phyloP scores from a whole-genome alignment of 2,329 filamentous ascomycete genomes.

The Pyrenophora seminiperda region DNA sequence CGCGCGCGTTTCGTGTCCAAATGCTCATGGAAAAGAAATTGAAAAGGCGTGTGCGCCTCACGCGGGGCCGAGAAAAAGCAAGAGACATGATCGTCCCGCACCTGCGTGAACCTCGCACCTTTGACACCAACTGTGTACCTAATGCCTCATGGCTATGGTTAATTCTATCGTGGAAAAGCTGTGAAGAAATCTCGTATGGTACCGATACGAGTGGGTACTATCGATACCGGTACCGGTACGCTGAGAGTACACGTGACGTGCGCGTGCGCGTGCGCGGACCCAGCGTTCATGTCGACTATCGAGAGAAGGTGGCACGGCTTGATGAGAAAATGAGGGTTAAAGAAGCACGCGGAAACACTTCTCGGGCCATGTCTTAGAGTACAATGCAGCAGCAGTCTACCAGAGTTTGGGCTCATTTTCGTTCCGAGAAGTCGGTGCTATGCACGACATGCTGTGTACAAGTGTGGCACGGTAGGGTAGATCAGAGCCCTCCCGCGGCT shows the following conservation, averaged over 20 bases:
- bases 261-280: slow-evolving; percentile 20
- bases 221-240: too few species aligned
- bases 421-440: background rate
- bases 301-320: slow-evolving; percentile 1
- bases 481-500: slow-evolving; percentile 12
- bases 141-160: background rate
- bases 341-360: too few species aligned
- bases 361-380: too few species aligned
- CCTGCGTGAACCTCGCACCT: background rate
- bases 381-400: too few species aligned
- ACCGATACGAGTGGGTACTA: slow-evolving; percentile 2
- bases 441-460: slow-evolving; percentile 30
- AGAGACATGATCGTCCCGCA: slow-evolving; percentile 1
- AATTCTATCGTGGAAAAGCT: background rate
- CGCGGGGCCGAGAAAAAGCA: slow-evolving; percentile 5
- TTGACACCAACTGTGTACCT: too few species aligned
- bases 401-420: too few species aligned
- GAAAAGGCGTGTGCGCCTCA: too few species aligned
- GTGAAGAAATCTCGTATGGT: background rate
- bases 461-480: too few species aligned
- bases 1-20: background rate
- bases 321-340: too few species aligned
- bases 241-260: slow-evolving; percentile 8
- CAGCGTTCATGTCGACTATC: slow-evolving; percentile 13
- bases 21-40: too few species aligned